phyloP scores from a whole-genome alignment of 768 basidiomycete genomes.

The Gloeopeniophorella convolvens region DNA sequence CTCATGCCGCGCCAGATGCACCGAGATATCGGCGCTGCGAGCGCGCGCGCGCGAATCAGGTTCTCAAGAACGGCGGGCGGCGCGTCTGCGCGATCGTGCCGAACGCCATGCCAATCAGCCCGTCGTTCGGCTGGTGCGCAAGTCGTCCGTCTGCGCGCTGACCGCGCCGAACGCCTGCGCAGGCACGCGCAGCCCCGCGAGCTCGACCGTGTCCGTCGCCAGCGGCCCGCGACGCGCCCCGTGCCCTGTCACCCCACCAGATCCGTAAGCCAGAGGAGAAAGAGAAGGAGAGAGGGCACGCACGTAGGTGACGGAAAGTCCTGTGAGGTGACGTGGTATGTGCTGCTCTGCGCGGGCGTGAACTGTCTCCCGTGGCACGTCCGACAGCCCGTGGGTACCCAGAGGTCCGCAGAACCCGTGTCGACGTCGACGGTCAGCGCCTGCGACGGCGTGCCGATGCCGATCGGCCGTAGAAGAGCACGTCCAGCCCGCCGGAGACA shows the following conservation, averaged over 20 bases:
- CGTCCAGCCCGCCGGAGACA: conserved; percentile 33
- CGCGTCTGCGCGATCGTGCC: conserved; percentile 41
- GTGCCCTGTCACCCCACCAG: too few species aligned
- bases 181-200: conserved; percentile 39
- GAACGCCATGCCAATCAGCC: conserved; percentile 59
- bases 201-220: conserved; percentile 42
- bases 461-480: conserved; percentile 44
- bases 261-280: too few species aligned
- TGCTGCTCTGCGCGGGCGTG: conserved; percentile 33
- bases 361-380: conserved; percentile 37
- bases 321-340: conserved; percentile 30
- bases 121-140: conserved; percentile 47
- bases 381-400: conserved; percentile 40
- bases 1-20: conserved; percentile 44
- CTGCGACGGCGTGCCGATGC: conserved; percentile 52
- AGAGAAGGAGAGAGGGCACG: conserved; percentile 12
- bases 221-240: conserved; percentile 46
- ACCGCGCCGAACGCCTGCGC: conserved; percentile 56
- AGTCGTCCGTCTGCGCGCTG: conserved; percentile 39
- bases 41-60: conserved; percentile 36
- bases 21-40: conserved; percentile 44
- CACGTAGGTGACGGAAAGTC: conserved; percentile 43
- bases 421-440: conserved; percentile 53
- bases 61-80: conserved; percentile 60
- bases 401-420: conserved; percentile 65